Base-by-base conservation (phyloP, 2,329 filamentous ascomycete genomes). In the Pseudocercospora fuligena region DNA sequence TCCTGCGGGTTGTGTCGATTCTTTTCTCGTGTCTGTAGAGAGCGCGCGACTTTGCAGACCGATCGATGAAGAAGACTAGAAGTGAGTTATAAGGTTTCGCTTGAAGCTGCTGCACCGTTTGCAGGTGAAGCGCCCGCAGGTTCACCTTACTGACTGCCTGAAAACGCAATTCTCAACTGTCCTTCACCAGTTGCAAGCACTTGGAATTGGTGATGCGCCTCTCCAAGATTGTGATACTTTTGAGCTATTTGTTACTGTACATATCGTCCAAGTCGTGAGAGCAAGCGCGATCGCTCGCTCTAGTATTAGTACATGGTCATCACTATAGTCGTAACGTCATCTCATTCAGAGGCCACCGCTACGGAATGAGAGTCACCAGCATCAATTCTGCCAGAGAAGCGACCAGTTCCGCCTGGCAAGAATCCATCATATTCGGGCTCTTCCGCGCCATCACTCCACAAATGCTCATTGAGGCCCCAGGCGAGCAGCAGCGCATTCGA, bases 391-490 rank as follows among this genome's bases (percentile, higher is more conserved):
- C 73, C 73, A 21, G 76, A 77, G 60, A 83, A 80, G 29, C 81
- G 72, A 2, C 81, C 81, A 5, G 77, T 80, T 3, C 81, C 82
- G 36, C 82, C 81, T 8, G 75, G 70, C 29, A 77, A 61, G 14
- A 72, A 69, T 0, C 80, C 81, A 72, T 84, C 81, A 66, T 79
- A 82, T 67, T 80, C 77, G 1, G 76, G 75, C 25, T 79, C 81
- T 47, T 74, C 72, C 2, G 77, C 78, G 7, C 73, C 69, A 76
- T 66, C 65, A 69, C 66, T 76, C 56, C 56, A 58, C 19, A 19
- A 16, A 21, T 31, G 29, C 56, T 58, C 56, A 58, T 19, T 58
- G 73, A 83, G 16, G 61, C 78, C 27, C 77, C 77, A 68, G 67
- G 71, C 65, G 77, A 73, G 56, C 67, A 74, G 25, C 68, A 76